A percentile compares a stretch with the other conserved stretches of the same genome.
phyloP scores from a whole-genome alignment of 192 early-diverging fungal genomes.

The Glomus cerebriforme region DNA sequence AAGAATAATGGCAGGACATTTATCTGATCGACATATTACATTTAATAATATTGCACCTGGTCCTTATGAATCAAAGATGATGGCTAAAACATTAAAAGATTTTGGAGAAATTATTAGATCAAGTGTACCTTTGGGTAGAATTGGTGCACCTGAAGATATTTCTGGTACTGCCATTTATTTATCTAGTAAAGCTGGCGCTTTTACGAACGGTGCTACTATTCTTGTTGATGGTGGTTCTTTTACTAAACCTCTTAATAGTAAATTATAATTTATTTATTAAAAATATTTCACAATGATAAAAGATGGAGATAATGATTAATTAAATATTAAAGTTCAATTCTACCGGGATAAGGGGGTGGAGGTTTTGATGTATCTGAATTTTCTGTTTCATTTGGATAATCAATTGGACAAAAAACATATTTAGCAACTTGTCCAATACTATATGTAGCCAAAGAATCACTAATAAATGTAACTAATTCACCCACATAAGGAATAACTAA shows the following conservation, averaged over 20 bases:
- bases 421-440: slow-evolving; percentile 37
- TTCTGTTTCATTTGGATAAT: not conserved
- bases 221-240: slow-evolving; percentile 76
- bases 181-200: slow-evolving; percentile 71
- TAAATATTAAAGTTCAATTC: not conserved
- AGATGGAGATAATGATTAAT: no score
- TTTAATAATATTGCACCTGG: slow-evolving; percentile 75
- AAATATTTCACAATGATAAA: not conserved
- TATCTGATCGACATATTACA: slow-evolving; percentile 53
- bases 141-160: slow-evolving; percentile 85
- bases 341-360: not conserved
- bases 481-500: slow-evolving; percentile 25
- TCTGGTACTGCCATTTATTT: slow-evolving; percentile 84
- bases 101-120: slow-evolving; percentile 42
- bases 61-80: slow-evolving; percentile 59
- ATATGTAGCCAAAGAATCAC: slow-evolving; percentile 33
- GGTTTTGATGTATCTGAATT: not conserved
- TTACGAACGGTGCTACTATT: slow-evolving; percentile 82
- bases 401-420: slow-evolving; percentile 38
- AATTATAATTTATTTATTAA: not conserved
- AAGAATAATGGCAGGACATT: slow-evolving; percentile 60
- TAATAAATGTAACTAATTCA: slow-evolving; percentile 30
- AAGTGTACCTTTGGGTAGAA: slow-evolving; percentile 67
- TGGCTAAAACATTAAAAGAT: not conserved
- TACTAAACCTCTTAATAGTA: not conserved